Evolutionary conservation across 352 stramenopile species (phyloP).

Genomic region (Phytopythium delawarense): DNA sequence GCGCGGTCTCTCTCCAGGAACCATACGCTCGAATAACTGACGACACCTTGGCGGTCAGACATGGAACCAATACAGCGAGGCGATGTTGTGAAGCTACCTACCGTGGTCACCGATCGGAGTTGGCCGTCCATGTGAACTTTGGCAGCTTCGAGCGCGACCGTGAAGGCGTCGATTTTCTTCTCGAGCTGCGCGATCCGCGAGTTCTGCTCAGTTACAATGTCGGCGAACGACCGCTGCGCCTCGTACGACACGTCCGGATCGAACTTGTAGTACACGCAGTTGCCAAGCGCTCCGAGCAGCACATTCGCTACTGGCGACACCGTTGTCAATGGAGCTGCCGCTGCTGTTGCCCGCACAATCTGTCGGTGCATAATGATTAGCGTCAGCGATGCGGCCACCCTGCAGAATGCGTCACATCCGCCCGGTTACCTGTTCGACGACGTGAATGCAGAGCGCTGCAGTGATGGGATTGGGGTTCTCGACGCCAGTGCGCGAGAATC

Average conservation of each 20-base stretch:
- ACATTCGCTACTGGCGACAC: conserved; percentile 6
- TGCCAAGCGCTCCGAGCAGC: conserved; percentile 48
- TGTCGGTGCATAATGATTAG: not conserved
- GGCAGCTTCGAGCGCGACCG: conserved; percentile 19
- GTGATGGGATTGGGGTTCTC: conserved; percentile 49
- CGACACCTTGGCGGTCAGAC: not conserved
- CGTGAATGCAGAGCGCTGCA: conserved; percentile 50
- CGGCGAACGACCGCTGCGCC: conserved; percentile 38
- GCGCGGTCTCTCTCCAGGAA: conserved; percentile 18
- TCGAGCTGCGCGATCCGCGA: conserved; percentile 19
- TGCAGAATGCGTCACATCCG: not conserved
- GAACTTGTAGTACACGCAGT: conserved; percentile 58
- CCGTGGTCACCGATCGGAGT: conserved; percentile 14
- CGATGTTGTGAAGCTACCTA: not conserved
- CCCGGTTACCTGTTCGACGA: conserved; percentile 3
- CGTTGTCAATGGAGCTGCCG: not conserved
- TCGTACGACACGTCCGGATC: conserved; percentile 30
- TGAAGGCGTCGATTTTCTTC: conserved; percentile 15
- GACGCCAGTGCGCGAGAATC: conserved; percentile 26
- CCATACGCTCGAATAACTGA: conserved; percentile 33
- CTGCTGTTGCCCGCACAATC: not conserved
- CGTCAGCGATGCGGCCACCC: not conserved
- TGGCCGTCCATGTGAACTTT: conserved; percentile 26
- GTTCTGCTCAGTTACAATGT: conserved; percentile 22
- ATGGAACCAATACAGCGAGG: not conserved